A percentile compares a stretch with the other conserved stretches of the same genome.
Conservation (phyloP, 2,329 filamentous ascomycete species). For the Ascochyta lentis region DNA sequence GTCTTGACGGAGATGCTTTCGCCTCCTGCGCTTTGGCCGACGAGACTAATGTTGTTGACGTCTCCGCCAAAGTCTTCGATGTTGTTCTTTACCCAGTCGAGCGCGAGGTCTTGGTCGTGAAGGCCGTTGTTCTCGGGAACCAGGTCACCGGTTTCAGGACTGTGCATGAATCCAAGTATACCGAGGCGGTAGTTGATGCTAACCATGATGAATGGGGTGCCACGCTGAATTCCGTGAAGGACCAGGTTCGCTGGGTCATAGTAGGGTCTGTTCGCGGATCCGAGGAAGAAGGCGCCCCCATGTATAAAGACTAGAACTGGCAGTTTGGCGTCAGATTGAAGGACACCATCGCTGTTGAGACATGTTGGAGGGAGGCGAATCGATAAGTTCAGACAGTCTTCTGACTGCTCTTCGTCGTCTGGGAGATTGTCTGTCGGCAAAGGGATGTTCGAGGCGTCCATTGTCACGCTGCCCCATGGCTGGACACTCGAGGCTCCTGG, state of each 20-base stretch:
- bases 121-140: constrained; percentile 39
- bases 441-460: constrained; percentile 26
- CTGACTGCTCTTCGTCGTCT: constrained; percentile 22
- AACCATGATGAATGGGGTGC: constrained; percentile 16
- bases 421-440: constrained; percentile 22
- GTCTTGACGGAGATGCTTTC: constrained; percentile 26
- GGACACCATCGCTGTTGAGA: constrained; percentile 40
- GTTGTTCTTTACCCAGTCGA: constrained; percentile 46
- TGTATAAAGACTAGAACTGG: constrained; percentile 62
- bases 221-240: constrained; percentile 8
- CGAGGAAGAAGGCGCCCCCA: constrained; percentile 58
- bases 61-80: constrained; percentile 49
- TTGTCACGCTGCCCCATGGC: constrained; percentile 23
- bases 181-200: constrained; percentile 35
- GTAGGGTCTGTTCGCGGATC: constrained; percentile 59
- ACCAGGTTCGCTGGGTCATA: constrained; percentile 50
- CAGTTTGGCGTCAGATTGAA: constrained; percentile 34
- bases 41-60: constrained; percentile 39
- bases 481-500: constrained; percentile 23
- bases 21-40: constrained; percentile 57
- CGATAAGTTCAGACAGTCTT: constrained; percentile 57
- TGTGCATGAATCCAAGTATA: constrained; percentile 49
- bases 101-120: constrained; percentile 43
- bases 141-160: constrained; percentile 45
- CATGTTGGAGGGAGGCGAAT: constrained; percentile 47